Evolutionary conservation across 2,329 filamentous ascomycete species (phyloP), one percentile per base, ranked within the genome.

Genomic region (Penicillium sp.): DNA sequence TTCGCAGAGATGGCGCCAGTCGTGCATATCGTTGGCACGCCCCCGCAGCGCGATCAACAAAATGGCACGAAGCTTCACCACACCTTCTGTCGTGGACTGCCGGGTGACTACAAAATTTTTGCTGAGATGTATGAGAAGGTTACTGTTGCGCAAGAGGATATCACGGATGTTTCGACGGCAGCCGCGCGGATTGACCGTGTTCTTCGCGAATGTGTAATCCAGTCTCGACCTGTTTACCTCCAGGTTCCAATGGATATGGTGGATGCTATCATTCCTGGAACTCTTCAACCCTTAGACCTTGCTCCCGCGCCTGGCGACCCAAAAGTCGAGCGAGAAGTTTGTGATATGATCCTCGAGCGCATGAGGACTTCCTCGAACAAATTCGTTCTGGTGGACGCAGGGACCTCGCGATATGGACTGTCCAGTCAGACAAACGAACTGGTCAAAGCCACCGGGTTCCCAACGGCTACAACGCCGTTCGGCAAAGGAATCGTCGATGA

Each of bases 1-100:
- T 92, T 85, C 75, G 88, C 89, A 0, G 90, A 93, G 74, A 84
- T 85, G 66, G 87, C 90, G 2, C 88, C 89, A 1, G 81, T 92
- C 5, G 81, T 87, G 4, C 85, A 88, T 65, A 80, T 88, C 53
- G 84, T 87, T 20, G 85, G 85, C 0, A 81, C 81, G 0, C 83
- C 84, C 2, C 67, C 73, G 2, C 75, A 79, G 0, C 60, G 67
- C 4, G 72, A 77, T 1, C 83, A 85, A 60, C 75, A 81, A 4
- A 67, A 72, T 2, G 75, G 81, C 2, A 67, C 73, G 10, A 61
- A 79, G 43, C 71, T 86, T 3, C 89, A 92, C 75, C 89, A 92
- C 73, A 90, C 89, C 0, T 83, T 91, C 0, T 49, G 47, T 49
- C 47, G 47, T 14, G 47, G 47, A 6, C 87, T 79, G n/a, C 82